These are phyloP conservation scores for Termitomyces sp. DNA, from an alignment of 1,284 basidiomycete genomes.

Conservation along the genomic window DNA sequence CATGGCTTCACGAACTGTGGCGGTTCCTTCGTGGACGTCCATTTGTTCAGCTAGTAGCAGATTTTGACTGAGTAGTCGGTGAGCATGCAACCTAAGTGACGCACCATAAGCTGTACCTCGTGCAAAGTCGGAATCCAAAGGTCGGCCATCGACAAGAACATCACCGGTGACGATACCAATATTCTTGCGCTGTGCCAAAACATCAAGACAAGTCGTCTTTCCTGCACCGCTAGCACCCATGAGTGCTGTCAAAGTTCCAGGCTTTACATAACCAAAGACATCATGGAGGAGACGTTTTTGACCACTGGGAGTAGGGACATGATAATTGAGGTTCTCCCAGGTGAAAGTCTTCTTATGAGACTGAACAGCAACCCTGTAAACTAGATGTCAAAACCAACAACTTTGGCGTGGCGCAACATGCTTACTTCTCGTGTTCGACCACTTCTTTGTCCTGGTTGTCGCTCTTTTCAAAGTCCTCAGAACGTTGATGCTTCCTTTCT, in stretches of 20 bases:
- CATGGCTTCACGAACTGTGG: slow-evolving; percentile 86
- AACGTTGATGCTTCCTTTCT: slow-evolving; percentile 42
- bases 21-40: slow-evolving; percentile 84
- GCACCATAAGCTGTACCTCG: slow-evolving; percentile 72
- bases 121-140: slow-evolving; percentile 73
- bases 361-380: slow-evolving; percentile 10
- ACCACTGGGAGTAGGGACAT: slow-evolving; percentile 71
- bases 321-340: slow-evolving; percentile 69
- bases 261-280: slow-evolving; percentile 85
- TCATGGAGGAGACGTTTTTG: slow-evolving; percentile 72
- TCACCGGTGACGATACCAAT: slow-evolving; percentile 83
- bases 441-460: slow-evolving; percentile 20
- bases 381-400: background rate
- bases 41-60: slow-evolving; percentile 74
- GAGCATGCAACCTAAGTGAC: slow-evolving; percentile 27
- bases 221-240: slow-evolving; percentile 80
- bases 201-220: slow-evolving; percentile 84
- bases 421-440: slow-evolving; percentile 11
- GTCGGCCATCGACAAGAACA: slow-evolving; percentile 74
- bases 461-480: slow-evolving; percentile 29
- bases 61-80: slow-evolving; percentile 11
- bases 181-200: slow-evolving; percentile 83
- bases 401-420: background rate
- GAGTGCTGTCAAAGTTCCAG: slow-evolving; percentile 76
- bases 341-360: slow-evolving; percentile 54